These are phyloP conservation scores for Gremmenia infestans DNA, from an alignment of 2,329 filamentous ascomycete species.

Conservation along the genomic window DNA sequence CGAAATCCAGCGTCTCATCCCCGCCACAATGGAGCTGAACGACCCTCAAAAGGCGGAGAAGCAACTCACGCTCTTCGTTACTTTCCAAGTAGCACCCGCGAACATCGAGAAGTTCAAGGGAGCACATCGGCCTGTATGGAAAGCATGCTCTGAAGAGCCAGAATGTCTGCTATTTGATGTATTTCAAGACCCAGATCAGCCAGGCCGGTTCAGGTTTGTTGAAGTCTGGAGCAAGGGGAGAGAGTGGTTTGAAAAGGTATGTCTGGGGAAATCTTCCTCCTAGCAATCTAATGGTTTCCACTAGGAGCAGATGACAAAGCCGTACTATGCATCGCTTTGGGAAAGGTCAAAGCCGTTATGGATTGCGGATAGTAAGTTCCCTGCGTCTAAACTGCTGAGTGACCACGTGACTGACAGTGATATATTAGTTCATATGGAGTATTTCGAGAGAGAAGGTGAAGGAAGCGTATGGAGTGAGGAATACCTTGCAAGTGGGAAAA, in stretches of 20 bases:
- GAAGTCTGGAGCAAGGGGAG: neutral
- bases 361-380: neutral
- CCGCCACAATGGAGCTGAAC: neutral
- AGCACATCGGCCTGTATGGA: slow-evolving; percentile 1
- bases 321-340: neutral
- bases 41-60: neutral
- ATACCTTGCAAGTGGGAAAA: slow-evolving; percentile 2
- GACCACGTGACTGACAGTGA: neutral
- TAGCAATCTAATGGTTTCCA: neutral
- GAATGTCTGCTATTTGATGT: neutral
- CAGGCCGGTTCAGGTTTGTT: neutral
- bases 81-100: neutral
- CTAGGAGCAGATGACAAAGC: neutral
- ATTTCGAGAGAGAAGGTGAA: slow-evolving; percentile 8
- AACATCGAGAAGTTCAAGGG: slow-evolving; percentile 5
- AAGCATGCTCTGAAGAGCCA: neutral
- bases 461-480: slow-evolving; percentile 3
- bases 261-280: neutral
- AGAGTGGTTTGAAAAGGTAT: neutral
- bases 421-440: slow-evolving; percentile 1
- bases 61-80: slow-evolving; percentile 7
- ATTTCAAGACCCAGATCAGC: neutral
- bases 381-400: too few relatives aligned
- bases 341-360: neutral
- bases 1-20: too few relatives aligned